phyloP scores from a whole-genome alignment of 164 flowering plant species.

The Aristolochia californica region DNA sequence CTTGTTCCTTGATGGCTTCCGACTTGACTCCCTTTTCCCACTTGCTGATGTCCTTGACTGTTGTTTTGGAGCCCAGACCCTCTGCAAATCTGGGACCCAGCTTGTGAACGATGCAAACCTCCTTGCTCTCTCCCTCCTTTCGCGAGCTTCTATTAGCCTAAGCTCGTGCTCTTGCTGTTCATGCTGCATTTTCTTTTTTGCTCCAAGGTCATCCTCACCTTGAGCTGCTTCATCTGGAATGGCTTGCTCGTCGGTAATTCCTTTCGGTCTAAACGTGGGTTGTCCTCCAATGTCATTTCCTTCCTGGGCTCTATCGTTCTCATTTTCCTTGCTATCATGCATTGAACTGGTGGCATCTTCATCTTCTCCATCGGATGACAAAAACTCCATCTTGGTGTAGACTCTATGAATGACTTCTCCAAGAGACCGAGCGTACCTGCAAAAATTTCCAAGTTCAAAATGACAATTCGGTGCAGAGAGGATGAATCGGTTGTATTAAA shows the following conservation, averaged over 20 bases:
- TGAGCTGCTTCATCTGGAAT: too few species aligned
- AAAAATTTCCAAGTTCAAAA: constrained; percentile 3
- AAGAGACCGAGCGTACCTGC: constrained; percentile 56
- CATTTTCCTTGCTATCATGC: constrained; percentile 60
- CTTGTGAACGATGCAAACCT: constrained; percentile 60
- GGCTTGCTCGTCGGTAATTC: too few species aligned
- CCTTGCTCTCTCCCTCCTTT: constrained; percentile 57
- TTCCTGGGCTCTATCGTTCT: constrained; percentile 30
- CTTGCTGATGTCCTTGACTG: constrained; percentile 13
- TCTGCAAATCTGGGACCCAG: constrained; percentile 60
- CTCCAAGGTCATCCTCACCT: constrained; percentile 1
- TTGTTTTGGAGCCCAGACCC: constrained; percentile 91
- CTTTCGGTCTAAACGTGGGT: too few species aligned
- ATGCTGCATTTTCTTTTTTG: constrained; percentile 9
- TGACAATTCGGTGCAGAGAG: too few species aligned
- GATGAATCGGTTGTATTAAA: too few species aligned
- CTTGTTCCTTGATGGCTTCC: neutral
- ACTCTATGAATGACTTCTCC: constrained; percentile 49
- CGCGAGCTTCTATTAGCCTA: constrained; percentile 43
- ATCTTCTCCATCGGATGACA: constrained; percentile 49
- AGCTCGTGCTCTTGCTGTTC: constrained; percentile 17
- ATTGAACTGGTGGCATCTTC: constrained; percentile 21
- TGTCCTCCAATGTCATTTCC: too few species aligned
- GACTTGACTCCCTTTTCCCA: constrained; percentile 20
- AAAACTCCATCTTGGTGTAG: constrained; percentile 64